Evolutionary conservation across 352 stramenopile genomes (phyloP).

Genomic region (Phytophthora melonis): DNA sequence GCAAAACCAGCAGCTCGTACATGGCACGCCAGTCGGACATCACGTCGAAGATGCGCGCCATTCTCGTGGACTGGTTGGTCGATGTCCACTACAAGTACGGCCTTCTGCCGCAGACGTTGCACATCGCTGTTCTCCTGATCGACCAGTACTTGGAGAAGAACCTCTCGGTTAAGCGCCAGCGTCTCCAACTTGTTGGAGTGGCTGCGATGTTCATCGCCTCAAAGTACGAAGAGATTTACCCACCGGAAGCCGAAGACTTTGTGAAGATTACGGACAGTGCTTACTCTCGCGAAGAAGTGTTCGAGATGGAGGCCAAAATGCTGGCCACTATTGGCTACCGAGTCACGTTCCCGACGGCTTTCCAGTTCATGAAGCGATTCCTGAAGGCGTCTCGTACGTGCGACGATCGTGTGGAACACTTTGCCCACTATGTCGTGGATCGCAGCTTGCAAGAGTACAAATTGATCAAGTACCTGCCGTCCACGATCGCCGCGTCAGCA

Average conservation of each 20-base stretch:
- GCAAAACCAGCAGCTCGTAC: constrained; percentile 71
- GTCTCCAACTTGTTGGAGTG: constrained; percentile 96
- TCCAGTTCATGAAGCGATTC: constrained; percentile 90
- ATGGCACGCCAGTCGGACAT: constrained; percentile 96
- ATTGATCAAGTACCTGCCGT: constrained; percentile 98
- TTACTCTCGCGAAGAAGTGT: constrained; percentile 89
- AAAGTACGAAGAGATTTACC: constrained; percentile 99
- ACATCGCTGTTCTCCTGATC: constrained; percentile 88
- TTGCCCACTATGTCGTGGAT: constrained; percentile 99
- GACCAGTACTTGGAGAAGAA: constrained; percentile 84
- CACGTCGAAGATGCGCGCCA: constrained; percentile 99
- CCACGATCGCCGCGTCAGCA: constrained; percentile 95
- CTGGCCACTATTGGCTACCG: constrained; percentile 77
- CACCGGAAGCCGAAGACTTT: constrained; percentile 93
- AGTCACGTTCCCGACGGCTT: constrained; percentile 86
- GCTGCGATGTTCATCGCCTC: constrained; percentile 96
- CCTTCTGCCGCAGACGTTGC: constrained; percentile 79
- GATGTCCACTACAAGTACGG: constrained; percentile 90
- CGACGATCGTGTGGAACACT: constrained; percentile 81
- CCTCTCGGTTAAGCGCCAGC: constrained; percentile 74
- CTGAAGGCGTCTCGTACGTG: constrained; percentile 80
- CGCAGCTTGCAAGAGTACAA: constrained; percentile 98
- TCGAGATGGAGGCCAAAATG: constrained; percentile 85
- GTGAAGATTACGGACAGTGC: constrained; percentile 98
- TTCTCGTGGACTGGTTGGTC: constrained; percentile 99